Conservation (phyloP, 257 asterid genomes). For the Ballota nigra region DNA sequence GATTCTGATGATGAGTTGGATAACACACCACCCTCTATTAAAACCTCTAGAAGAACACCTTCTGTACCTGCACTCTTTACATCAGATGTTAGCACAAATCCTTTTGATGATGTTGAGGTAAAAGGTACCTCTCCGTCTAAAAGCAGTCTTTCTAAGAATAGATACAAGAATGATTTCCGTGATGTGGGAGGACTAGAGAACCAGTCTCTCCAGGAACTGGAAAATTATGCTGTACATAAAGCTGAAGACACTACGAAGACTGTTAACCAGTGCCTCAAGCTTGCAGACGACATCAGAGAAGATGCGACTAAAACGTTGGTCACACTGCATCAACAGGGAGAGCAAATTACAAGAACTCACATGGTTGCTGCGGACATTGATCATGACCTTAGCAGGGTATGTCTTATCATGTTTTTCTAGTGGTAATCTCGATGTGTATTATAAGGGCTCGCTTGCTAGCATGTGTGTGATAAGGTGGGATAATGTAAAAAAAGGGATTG, state of each 20-base stretch:
- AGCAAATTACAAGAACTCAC: constrained; percentile 85
- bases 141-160: constrained; percentile 40
- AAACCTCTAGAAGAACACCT: constrained; percentile 50
- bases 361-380: constrained; percentile 84
- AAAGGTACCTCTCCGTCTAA: constrained; percentile 42
- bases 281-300: constrained; percentile 91
- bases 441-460: no score
- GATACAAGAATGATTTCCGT: constrained; percentile 63
- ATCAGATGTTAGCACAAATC: constrained; percentile 45
- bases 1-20: constrained; percentile 70
- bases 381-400: constrained; percentile 90
- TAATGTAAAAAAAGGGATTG: no score
- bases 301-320: constrained; percentile 83
- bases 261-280: constrained; percentile 72
- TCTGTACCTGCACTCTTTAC: constrained; percentile 53
- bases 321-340: constrained; percentile 93
- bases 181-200: constrained; percentile 78
- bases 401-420: constrained; percentile 22
- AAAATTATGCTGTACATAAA: constrained; percentile 65
- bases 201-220: constrained; percentile 73
- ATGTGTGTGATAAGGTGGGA: no score
- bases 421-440: background rate
- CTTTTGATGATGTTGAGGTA: constrained; percentile 58
- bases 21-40: constrained; percentile 38
- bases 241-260: constrained; percentile 81